phyloP scores from a whole-genome alignment of 306 rosid genomes.

The Cucumis sativus region DNA sequence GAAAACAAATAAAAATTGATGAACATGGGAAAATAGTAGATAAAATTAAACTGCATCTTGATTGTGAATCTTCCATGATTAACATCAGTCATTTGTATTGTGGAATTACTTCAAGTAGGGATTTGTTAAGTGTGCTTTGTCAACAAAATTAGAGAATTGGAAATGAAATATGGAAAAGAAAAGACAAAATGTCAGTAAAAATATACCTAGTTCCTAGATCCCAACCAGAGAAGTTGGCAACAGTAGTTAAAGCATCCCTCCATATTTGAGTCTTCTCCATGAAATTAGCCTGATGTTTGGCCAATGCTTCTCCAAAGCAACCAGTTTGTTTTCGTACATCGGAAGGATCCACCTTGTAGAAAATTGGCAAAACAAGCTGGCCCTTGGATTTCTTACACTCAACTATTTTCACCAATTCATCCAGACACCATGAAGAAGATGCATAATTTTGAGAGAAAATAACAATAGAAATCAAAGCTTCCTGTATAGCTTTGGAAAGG shows the following conservation, averaged over 20 bases:
- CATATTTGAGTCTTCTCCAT: not conserved
- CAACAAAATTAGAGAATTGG: too few relatives aligned
- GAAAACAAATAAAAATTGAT: not conserved
- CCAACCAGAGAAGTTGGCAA: not conserved
- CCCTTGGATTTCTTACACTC: not conserved
- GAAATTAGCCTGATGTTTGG: not conserved
- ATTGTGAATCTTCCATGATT: too few relatives aligned
- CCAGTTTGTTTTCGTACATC: not conserved
- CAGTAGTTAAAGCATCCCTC: not conserved
- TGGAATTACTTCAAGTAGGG: too few relatives aligned
- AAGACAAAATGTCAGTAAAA: too few relatives aligned
- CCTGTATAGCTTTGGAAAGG: not conserved
- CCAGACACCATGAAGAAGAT: not conserved
- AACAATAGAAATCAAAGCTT: not conserved
- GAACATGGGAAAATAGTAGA: not conserved
- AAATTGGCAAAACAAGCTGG: not conserved
- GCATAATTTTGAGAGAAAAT: conserved; percentile 6
- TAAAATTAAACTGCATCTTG: not conserved
- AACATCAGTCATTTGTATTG: too few relatives aligned
- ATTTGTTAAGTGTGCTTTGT: too few relatives aligned
- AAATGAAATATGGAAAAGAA: too few relatives aligned
- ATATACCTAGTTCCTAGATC: not conserved
- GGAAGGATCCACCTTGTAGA: not conserved
- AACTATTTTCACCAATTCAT: not conserved
- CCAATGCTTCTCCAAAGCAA: not conserved